Percentiles rank a stretch among this genome's conserved stretches.
These are phyloP conservation scores for Prunus mongolica DNA, from an alignment of 306 rosid species.

Conservation along the genomic window DNA sequence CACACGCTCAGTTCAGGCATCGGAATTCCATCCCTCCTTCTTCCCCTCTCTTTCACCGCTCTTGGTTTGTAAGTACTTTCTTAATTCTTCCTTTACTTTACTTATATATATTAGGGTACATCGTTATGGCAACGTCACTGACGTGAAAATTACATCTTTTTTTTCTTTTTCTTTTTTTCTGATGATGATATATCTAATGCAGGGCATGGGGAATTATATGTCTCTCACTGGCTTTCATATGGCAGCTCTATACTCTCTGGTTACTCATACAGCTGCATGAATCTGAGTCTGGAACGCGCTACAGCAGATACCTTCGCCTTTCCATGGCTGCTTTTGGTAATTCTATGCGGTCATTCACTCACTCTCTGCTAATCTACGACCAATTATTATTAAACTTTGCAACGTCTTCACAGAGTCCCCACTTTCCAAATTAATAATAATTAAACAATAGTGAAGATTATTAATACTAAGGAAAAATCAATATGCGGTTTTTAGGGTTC, in stretches of 20 bases:
- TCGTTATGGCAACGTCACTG: no score
- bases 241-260: conserved; percentile 82
- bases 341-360: background rate
- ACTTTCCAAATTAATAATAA: no score
- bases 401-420: no score
- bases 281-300: conserved; percentile 55
- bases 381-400: no score
- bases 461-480: no score
- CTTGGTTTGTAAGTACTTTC: conserved; percentile 53
- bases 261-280: conserved; percentile 68
- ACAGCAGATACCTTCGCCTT: conserved; percentile 73
- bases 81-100: background rate
- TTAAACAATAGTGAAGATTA: no score
- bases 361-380: no score
- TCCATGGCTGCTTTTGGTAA: conserved; percentile 70
- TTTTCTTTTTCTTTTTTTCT: no score
- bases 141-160: no score
- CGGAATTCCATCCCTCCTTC: conserved; percentile 66
- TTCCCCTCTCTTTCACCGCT: conserved; percentile 56
- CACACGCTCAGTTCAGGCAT: conserved; percentile 62
- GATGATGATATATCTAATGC: background rate
- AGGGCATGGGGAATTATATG: conserved; percentile 65
- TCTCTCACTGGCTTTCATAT: conserved; percentile 43
- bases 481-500: no score
- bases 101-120: background rate